Percentiles rank a stretch among this genome's conserved stretches.
Conservation (phyloP, 371 early-diverging fungal species). For the Lichtheimia hyalospora region DNA sequence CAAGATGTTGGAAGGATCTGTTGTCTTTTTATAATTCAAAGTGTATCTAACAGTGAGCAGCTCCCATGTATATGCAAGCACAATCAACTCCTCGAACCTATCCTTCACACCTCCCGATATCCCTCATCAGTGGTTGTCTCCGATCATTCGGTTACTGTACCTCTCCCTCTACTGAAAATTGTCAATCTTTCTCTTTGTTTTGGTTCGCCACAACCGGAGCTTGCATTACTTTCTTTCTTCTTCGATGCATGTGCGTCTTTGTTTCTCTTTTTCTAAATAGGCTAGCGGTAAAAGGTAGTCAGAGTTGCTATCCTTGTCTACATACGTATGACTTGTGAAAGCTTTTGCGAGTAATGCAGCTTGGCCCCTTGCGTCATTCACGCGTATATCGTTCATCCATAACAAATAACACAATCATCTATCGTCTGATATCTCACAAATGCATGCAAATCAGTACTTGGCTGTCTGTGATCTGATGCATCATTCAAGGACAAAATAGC, state of each 20-base stretch:
- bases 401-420: too few relatives aligned
- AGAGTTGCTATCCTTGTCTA: not conserved
- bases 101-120: constrained; percentile 53
- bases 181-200: not conserved
- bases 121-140: not conserved
- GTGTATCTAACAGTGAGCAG: not conserved
- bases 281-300: not conserved
- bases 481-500: too few relatives aligned
- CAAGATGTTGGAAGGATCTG: too few relatives aligned
- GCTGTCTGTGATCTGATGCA: too few relatives aligned
- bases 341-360: not conserved
- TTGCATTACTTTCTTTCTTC: constrained; percentile 3
- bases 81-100: constrained; percentile 67
- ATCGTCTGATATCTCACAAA: too few relatives aligned
- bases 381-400: not conserved
- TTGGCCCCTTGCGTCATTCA: not conserved
- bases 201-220: not conserved
- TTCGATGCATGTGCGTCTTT: not conserved
- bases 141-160: not conserved
- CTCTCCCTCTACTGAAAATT: too few relatives aligned
- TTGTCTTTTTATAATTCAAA: too few relatives aligned
- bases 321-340: too few relatives aligned
- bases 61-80: constrained; percentile 38
- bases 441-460: too few relatives aligned
- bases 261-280: not conserved